Evolutionary conservation across 106 monocot species (phyloP).

Genomic region (Dioscorea alata): DNA sequence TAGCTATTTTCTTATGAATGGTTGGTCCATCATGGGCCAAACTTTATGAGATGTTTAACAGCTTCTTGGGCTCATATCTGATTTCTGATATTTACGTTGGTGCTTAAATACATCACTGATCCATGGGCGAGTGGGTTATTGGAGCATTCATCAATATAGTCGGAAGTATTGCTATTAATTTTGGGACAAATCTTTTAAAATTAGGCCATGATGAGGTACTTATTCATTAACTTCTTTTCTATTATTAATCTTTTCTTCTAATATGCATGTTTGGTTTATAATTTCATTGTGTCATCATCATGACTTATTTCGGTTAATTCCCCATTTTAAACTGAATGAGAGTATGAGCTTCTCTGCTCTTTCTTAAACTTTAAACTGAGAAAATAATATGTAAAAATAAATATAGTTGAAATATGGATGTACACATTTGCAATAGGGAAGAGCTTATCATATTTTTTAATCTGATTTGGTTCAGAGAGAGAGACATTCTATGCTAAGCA

Average conservation of each 20-base stretch:
- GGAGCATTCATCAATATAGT: slow-evolving; percentile 89
- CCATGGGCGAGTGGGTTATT: slow-evolving; percentile 97
- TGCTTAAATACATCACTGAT: slow-evolving; percentile 16
- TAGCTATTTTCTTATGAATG: not conserved
- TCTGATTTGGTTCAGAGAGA: slow-evolving; percentile 56
- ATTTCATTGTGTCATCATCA: not conserved
- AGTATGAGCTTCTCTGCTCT: too few relatives aligned
- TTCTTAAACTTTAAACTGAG: too few relatives aligned
- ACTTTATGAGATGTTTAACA: not conserved
- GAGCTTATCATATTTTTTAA: not conserved
- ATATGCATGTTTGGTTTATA: not conserved
- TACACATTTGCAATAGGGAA: too few relatives aligned
- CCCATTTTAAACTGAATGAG: too few relatives aligned
- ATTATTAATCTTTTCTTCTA: too few relatives aligned
- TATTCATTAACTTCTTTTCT: not conserved
- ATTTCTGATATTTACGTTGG: slow-evolving; percentile 1
- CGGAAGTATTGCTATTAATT: slow-evolving; percentile 97
- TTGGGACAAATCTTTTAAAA: slow-evolving; percentile 98
- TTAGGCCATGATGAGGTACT: slow-evolving; percentile 97
- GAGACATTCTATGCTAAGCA: slow-evolving; percentile 31
- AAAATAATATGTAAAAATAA: too few relatives aligned
- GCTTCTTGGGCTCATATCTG: not conserved
- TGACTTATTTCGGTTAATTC: too few relatives aligned
- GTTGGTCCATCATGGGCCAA: not conserved
- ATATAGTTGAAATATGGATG: too few relatives aligned